Percentiles rank a stretch among this genome's conserved stretches.
phyloP scores from a whole-genome alignment of 1,284 basidiomycete species.

The Paramarasmius palmivorus region DNA sequence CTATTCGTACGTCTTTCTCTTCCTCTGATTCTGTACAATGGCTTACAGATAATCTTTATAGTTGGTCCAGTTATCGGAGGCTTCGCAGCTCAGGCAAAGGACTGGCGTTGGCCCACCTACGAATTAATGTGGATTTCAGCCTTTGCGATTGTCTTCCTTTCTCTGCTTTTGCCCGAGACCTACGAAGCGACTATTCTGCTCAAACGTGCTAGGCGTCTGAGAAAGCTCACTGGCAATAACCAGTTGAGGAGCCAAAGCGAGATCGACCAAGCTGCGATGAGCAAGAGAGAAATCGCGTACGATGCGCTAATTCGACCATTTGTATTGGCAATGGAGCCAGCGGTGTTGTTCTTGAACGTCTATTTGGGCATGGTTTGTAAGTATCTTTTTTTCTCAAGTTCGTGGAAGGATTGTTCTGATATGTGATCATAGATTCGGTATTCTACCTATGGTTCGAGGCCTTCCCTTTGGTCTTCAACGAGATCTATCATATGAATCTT shows the following conservation, averaged over 20 bases:
- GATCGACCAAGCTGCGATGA: constrained; percentile 18
- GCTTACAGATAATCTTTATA: not conserved
- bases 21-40: not conserved
- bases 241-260: constrained; percentile 27
- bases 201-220: constrained; percentile 27
- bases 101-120: constrained; percentile 59
- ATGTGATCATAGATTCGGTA: constrained; percentile 25
- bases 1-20: constrained; percentile 23
- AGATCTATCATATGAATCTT: constrained; percentile 35
- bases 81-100: constrained; percentile 30
- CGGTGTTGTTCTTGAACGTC: constrained; percentile 39
- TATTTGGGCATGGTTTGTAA: constrained; percentile 42
- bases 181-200: constrained; percentile 42
- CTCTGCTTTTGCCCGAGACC: constrained; percentile 27
- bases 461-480: constrained; percentile 34
- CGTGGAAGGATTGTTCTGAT: not conserved
- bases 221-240: constrained; percentile 28
- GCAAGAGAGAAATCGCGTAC: constrained; percentile 20
- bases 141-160: constrained; percentile 39
- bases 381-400: constrained; percentile 1
- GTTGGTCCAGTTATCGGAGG: constrained; percentile 53
- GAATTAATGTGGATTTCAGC: constrained; percentile 52
- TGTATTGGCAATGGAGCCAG: constrained; percentile 42
- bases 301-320: constrained; percentile 39
- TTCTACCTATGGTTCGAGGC: constrained; percentile 29